Base-by-base conservation (phyloP, 139 green algal genomes). In the Coelastrella sp. region DNA sequence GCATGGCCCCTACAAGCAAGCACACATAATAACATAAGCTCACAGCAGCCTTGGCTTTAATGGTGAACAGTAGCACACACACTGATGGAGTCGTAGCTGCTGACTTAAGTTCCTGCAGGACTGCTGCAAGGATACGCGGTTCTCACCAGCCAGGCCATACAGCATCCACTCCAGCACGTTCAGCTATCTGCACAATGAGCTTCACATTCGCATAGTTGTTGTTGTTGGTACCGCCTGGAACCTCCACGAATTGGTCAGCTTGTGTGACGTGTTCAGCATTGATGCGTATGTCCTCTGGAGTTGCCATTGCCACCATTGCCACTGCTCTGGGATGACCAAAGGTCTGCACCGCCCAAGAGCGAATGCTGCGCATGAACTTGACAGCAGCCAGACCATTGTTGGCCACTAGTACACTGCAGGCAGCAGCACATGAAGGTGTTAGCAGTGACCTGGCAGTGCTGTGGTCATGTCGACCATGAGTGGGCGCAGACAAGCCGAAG, bases 161-260 rank as follows among this genome's bases (percentile, higher is more conserved):
- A 4, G 98, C 98, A 90, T 99, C 98, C 68, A 99, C 97, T 17
- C 95, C 94, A 17, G 96, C 95, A 57, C 96, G 89, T 90, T 97
- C 93, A 0, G 97, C 97, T 57, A 96, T 92, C 85, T 97, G 92
- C 22, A 97, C 94, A 88, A 99, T 99, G 56, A 99, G 95, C 86
- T 93, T 92, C 80, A 99, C 97, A 71, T 99, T 99, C 87, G 97
- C 98, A 89, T 99, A 99, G 95, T 99, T 99, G 95, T 99, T 99
- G 93, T 97, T 97, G 95, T 99, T 99, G 86, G 94, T 96, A 83
- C 98, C 98, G 7, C 98, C 98, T 7, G 98, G 98, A 7, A 97
- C 92, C 94, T 99, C 98, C 68, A 99, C 97, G 93, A 99, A 99
- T 93, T 99, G 97, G 93, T 99, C 98, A 8, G 98, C 97, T 95